Conservation (phyloP, 371 early-diverging fungal species). For the Mycotypha africana region DNA sequence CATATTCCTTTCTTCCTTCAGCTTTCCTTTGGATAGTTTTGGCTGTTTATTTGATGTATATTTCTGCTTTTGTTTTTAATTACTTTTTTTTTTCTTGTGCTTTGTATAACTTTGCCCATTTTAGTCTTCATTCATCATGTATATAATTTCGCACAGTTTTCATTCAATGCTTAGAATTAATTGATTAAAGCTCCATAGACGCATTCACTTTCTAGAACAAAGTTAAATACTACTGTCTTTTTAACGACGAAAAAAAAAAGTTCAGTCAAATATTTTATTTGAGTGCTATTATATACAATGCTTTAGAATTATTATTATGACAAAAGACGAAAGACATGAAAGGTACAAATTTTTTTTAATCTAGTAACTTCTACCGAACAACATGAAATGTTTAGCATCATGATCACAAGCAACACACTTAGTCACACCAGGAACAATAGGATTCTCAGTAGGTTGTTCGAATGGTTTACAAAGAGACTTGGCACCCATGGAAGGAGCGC, state of each 20-base stretch:
- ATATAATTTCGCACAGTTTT: too few species aligned
- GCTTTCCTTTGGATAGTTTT: too few species aligned
- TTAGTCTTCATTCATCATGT: too few species aligned
- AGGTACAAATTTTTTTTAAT: constrained; percentile 1
- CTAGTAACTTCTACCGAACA: constrained; percentile 94
- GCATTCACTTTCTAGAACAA: neutral
- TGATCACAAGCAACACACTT: constrained; percentile 84
- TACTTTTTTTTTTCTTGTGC: neutral
- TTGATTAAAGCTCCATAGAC: neutral
- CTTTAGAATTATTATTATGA: too few species aligned
- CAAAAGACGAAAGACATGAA: neutral
- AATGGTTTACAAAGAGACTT: constrained; percentile 99
- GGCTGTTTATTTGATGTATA: neutral
- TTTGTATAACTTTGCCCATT: too few species aligned
- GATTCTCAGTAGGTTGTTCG: constrained; percentile 77
- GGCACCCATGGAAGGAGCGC: constrained; percentile 98
- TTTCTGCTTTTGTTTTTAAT: neutral
- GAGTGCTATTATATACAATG: too few species aligned
- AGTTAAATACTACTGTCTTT: too few species aligned
- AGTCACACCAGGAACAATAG: constrained; percentile 69
- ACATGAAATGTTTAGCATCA: constrained; percentile 76
- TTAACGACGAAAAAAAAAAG: too few species aligned
- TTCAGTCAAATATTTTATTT: too few species aligned
- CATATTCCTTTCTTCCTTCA: too few species aligned
- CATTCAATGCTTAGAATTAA: too few species aligned